Base-by-base conservation (phyloP, 2,329 filamentous ascomycete genomes). In the Penicillium hesseltinei region DNA sequence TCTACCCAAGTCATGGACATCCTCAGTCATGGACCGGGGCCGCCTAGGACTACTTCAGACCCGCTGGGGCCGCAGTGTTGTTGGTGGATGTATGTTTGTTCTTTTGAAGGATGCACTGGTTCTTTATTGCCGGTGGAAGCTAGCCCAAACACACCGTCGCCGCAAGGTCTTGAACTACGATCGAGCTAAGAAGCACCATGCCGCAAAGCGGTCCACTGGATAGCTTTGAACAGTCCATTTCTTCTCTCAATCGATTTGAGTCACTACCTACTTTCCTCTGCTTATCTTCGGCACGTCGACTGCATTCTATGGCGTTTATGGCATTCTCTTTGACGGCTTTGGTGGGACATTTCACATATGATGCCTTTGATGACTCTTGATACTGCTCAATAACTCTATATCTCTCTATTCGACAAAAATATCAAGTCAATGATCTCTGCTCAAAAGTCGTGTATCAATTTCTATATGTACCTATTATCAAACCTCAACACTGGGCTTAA, bases 81-180 rank as follows among this genome's bases (percentile, higher is more conserved):
- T 94, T 1, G 94, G 94, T 1, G 94, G 94, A 0, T 94, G 91
- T 70, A 76, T 96, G 21, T 96, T 93, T 67, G 87, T 97, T 17
- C 87, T 96, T 10, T 74, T 96, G 51, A 94, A 93, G 73, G 86
- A 88, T 71, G 82, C 82, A 7, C 66, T 88, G 35, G 75, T 85
- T 65, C 73, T 88, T 2, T 88, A 88, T 66, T 85, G 77, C 49
- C 74, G 78, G 56, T 81, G 78, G 75, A 78, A 76, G 59, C 62
- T 79, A 44, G 78, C 79, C 0, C 76, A 80, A 59, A 72, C 74
- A 38, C 79, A 81, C 67, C 71, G 76, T 47, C 75, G 75, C 55
- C 71, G 79, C 54, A 77, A 73, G 61, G 74, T 81, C 47, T 58
- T 80, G 62, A 77, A 81, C 64, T 81, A 78, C 52, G 76, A 80